Percentiles rank a stretch among this genome's conserved stretches.
Evolutionary conservation across 2,329 filamentous ascomycete species (phyloP).

Genomic region (Aspergillus pseudoterreus): DNA sequence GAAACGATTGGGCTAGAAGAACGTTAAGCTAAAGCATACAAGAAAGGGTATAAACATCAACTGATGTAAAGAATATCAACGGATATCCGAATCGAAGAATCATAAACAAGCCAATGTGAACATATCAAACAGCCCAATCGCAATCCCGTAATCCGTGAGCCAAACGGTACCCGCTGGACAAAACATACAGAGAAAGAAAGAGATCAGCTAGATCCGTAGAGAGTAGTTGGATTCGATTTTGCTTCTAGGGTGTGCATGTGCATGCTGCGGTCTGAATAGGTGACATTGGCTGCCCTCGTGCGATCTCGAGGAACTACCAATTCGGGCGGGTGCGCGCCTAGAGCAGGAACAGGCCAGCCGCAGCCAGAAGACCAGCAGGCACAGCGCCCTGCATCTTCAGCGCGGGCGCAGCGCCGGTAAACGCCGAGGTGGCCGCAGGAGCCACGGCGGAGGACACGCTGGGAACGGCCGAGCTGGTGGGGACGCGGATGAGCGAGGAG

Average conservation of each 20-base stretch:
- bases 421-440: neutral
- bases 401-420: neutral
- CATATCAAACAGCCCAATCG: too few species aligned
- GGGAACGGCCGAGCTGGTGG: conserved; percentile 3
- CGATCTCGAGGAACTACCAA: too few species aligned
- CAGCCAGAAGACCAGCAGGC: neutral
- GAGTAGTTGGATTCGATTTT: too few species aligned
- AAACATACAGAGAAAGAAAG: too few species aligned
- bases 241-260: too few species aligned
- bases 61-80: too few species aligned
- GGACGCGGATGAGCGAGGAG: conserved; percentile 8
- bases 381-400: neutral
- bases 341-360: neutral
- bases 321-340: neutral
- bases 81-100: neutral
- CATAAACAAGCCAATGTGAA: too few species aligned
- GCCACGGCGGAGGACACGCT: neutral
- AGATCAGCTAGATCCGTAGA: too few species aligned
- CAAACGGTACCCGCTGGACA: too few species aligned
- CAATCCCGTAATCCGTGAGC: too few species aligned
- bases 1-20: neutral
- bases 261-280: too few species aligned
- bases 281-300: too few species aligned
- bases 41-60: neutral
- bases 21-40: neutral